Percentiles rank a stretch among this genome's conserved stretches.
These are phyloP conservation scores for Ampelomyces quisqualis DNA, from an alignment of 2,329 filamentous ascomycete species.

Conservation along the genomic window DNA sequence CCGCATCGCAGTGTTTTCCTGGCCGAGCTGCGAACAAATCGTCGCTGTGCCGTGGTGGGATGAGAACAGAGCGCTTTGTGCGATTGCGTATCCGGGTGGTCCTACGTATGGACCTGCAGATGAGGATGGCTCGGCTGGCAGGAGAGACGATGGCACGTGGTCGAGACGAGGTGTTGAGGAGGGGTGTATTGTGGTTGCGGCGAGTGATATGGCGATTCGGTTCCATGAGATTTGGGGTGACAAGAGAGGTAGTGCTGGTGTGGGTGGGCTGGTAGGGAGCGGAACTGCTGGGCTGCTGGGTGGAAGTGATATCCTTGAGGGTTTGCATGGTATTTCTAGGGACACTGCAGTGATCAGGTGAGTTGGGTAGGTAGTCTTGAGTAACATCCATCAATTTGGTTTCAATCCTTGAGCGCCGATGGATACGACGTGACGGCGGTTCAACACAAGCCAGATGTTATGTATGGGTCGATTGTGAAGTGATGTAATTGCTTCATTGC, in stretches of 20 bases:
- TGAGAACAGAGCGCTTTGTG: slow-evolving; percentile 78
- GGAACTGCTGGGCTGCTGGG: slow-evolving; percentile 58
- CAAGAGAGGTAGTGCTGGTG: slow-evolving; percentile 48
- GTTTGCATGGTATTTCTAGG: slow-evolving; percentile 75
- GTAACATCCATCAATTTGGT: not conserved
- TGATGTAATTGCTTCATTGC: slow-evolving; percentile 42
- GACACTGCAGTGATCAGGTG: slow-evolving; percentile 53
- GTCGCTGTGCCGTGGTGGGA: slow-evolving; percentile 82
- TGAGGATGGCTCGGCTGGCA: slow-evolving; percentile 8
- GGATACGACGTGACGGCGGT: too few relatives aligned
- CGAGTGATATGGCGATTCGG: slow-evolving; percentile 88
- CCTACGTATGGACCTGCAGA: slow-evolving; percentile 41
- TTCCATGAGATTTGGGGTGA: slow-evolving; percentile 94
- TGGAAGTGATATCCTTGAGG: slow-evolving; percentile 82
- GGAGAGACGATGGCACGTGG: slow-evolving; percentile 54
- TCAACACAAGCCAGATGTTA: too few relatives aligned
- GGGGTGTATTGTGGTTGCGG: slow-evolving; percentile 86
- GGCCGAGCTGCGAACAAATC: slow-evolving; percentile 86
- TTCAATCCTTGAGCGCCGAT: not conserved
- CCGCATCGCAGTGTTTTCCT: slow-evolving; percentile 88
- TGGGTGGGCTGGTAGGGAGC: slow-evolving; percentile 51
- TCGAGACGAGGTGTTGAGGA: slow-evolving; percentile 63
- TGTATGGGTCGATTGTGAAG: slow-evolving; percentile 34
- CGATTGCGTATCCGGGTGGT: slow-evolving; percentile 77
- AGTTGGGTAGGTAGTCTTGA: slow-evolving; percentile 42